These are phyloP conservation scores for Carpinus viminea DNA, from an alignment of 306 rosid genomes.

Conservation along the genomic window DNA sequence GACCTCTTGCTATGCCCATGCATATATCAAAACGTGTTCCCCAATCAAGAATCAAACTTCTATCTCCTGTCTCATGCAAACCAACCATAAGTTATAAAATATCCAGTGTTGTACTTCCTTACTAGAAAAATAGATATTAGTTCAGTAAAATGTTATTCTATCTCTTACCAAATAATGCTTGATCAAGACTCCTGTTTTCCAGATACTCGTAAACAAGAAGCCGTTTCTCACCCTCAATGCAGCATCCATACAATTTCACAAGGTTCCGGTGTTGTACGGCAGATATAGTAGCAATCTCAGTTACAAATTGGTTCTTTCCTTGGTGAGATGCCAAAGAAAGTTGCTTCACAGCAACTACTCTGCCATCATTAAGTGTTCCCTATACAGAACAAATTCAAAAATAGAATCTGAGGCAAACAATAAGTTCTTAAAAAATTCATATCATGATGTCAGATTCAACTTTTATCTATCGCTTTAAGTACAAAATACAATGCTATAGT, in stretches of 20 bases:
- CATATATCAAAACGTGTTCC: slow-evolving; percentile 66
- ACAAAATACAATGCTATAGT: not conserved
- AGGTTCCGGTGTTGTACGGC: slow-evolving; percentile 85
- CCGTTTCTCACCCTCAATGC: slow-evolving; percentile 64
- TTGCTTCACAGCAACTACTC: slow-evolving; percentile 81
- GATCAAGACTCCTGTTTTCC: slow-evolving; percentile 82
- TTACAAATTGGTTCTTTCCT: slow-evolving; percentile 76
- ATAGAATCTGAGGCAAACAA: not conserved
- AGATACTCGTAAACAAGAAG: slow-evolving; percentile 86
- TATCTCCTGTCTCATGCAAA: slow-evolving; percentile 41
- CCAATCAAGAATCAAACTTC: slow-evolving; percentile 53
- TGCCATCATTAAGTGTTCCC: slow-evolving; percentile 81
- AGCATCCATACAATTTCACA: slow-evolving; percentile 75
- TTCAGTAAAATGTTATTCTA: not conserved
- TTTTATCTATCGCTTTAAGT: not conserved
- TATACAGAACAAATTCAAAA: slow-evolving; percentile 20
- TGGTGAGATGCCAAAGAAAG: slow-evolving; percentile 76
- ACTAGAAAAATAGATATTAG: not conserved
- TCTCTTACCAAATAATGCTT: slow-evolving; percentile 76
- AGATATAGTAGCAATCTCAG: slow-evolving; percentile 88
- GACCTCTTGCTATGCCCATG: slow-evolving; percentile 72
- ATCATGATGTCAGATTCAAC: not conserved
- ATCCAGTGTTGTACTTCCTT: not conserved
- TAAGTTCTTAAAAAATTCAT: not conserved
- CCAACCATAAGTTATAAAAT: not conserved